Evolutionary conservation across 1,284 basidiomycete genomes (phyloP), one percentile per base, ranked within the genome.

Genomic region (Pterulicium gracile): DNA sequence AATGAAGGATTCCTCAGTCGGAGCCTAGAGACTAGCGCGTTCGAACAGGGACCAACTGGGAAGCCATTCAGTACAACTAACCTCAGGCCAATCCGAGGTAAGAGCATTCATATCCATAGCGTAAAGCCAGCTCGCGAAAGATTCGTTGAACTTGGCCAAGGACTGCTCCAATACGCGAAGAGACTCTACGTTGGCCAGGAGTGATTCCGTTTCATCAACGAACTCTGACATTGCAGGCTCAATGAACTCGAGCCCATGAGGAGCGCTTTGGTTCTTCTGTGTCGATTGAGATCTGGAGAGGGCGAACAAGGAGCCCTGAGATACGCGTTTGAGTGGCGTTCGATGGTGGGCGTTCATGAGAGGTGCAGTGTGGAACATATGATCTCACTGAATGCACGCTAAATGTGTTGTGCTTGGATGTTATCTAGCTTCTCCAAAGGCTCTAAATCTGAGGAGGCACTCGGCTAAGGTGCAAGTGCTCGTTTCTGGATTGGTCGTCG

Each of bases 31-130:
- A 23, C 7, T 15, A 39, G 36, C 19, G 32, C 17, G 47, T 43
- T 34, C 47, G 32, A 48, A 7, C 32, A 43, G 5, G 21, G 4
- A 39, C 24, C 15, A 5, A 23, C n/a, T n/a, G n/a, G n/a, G n/a
- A n/a, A n/a, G n/a, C n/a, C n/a, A n/a, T n/a, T n/a, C n/a, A n/a
- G n/a, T n/a, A n/a, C 42, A 4, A 57, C 75, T 49, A 54, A 85
- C 89, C 73, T 94, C 85, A 0, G 79, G 78, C 91, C 91, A 96
- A 61, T 95, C 92, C 0, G 84, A 82, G 21, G 91, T 93, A 52
- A 94, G 77, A 1, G 90, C 84, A 58, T 95, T 94, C 89, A 96
- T 95, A 60, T 91, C 86, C 75, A 96, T 80, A 7, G 85, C 81
- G 61, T 93, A 94, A 15, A 96, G 64, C 73, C 84, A 94, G 60